Evolutionary conservation across 495 filamentous ascomycete genomes (phyloP), one percentile per base, ranked within the genome.

Genomic region (Poronia punctata): DNA sequence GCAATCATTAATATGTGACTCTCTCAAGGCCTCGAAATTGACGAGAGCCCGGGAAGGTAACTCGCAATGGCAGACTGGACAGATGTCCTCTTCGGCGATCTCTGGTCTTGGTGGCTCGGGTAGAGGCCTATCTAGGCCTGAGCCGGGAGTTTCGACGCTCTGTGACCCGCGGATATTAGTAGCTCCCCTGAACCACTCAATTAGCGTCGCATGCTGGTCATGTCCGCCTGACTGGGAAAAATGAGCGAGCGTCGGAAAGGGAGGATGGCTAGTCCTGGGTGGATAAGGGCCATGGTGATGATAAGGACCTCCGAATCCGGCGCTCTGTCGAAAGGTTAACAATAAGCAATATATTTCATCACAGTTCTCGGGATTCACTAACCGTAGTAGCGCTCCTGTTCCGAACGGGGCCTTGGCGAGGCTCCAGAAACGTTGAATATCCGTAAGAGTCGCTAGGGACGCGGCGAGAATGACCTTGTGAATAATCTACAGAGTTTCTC

Each of bases 41-140:
- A 68, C 58, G 7, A 76, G 63, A 0, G 63, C 67, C 15, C 81
- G 66, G 7, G 82, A 72, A 0, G 88, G 88, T 5, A 97, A 77
- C 48, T 78, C 75, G 7, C 64, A 65, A 44, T 88, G 83, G 52
- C 92, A 98, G 38, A 96, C 79, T 3, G 89, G 89, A 54, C 92
- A 98, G 41, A 90, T 78, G 59, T 97, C 92, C 47, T 86, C 83
- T 54, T 96, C 90, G 12, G 74, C 65, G 6, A 86, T 67, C 21
- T 64, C 57, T 19, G 55, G 53, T 19, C 54, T 46, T 31, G 41
- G 40, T 37, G 54, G 31, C 27, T 17, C 38, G 2, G 42, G 50
- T 47, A 52, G 49, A 50, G 53, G 49, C 49, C 41, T 45, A 52
- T 54, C 44, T 22, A 48, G 38, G 23, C 50, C 39, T 14, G 46